phyloP scores from a whole-genome alignment of 257 asterid species.

The Nicotiana attenuata region DNA sequence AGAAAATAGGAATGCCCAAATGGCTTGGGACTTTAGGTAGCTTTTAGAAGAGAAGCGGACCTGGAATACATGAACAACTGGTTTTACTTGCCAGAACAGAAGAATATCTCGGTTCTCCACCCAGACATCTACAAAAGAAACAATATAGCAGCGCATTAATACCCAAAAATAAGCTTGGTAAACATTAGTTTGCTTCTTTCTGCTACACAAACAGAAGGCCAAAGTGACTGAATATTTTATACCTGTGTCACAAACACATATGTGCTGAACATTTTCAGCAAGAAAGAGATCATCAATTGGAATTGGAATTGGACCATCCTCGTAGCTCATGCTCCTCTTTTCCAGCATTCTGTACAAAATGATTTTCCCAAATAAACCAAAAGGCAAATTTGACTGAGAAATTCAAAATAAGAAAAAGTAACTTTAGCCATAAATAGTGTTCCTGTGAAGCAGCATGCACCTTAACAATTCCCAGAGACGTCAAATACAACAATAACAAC shows the following conservation, averaged over 20 bases:
- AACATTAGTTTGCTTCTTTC: neutral
- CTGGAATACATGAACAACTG: constrained; percentile 87
- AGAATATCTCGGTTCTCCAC: constrained; percentile 69
- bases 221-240: neutral
- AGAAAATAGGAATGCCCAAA: neutral
- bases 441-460: neutral
- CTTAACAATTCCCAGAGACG: neutral
- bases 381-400: neutral
- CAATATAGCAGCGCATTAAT: constrained; percentile 10
- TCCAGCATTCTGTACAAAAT: constrained; percentile 72
- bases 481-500: neutral
- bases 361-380: neutral
- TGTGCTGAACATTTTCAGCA: constrained; percentile 63
- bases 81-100: constrained; percentile 97
- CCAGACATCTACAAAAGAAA: constrained; percentile 62
- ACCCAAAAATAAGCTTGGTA: neutral
- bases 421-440: neutral
- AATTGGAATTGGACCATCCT: constrained; percentile 69
- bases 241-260: constrained; percentile 91
- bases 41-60: constrained; percentile 30
- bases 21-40: constrained; percentile 1
- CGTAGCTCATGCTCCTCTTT: constrained; percentile 88
- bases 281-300: constrained; percentile 75
- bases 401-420: neutral
- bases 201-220: neutral